A percentile compares a stretch with the other conserved stretches of the same genome.
Evolutionary conservation across 345 rosid genomes (phyloP).

Genomic region (Moricandia arvensis): DNA sequence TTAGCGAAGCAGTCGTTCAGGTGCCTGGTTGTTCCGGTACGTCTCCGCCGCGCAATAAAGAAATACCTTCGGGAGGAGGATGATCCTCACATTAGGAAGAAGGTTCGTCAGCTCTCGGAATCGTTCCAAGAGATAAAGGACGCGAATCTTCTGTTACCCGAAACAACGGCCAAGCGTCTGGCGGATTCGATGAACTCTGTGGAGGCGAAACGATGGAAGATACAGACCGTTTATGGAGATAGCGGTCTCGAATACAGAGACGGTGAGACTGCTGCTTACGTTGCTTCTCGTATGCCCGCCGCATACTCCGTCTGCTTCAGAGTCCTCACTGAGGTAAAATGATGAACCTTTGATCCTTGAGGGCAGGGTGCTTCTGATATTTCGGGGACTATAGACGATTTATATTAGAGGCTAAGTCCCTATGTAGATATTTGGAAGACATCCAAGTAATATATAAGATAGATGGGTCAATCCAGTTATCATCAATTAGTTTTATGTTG

Average conservation of each 20-base stretch:
- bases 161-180: constrained; percentile 60
- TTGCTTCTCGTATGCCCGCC: constrained; percentile 97
- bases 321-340: constrained; percentile 58
- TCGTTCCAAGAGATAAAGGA: constrained; percentile 71
- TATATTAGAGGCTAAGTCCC: too few relatives aligned
- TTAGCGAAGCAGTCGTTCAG: constrained; percentile 73
- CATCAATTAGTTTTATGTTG: too few relatives aligned
- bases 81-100: constrained; percentile 78
- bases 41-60: constrained; percentile 89
- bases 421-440: too few relatives aligned
- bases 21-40: constrained; percentile 68
- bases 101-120: constrained; percentile 66
- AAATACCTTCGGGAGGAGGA: constrained; percentile 78
- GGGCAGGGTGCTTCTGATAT: too few relatives aligned
- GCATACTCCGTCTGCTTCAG: constrained; percentile 83
- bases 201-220: constrained; percentile 85
- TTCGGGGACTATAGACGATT: too few relatives aligned
- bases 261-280: constrained; percentile 82
- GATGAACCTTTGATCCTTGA: too few relatives aligned
- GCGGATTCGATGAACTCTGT: constrained; percentile 79
- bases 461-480: too few relatives aligned
- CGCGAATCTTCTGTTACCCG: constrained; percentile 50
- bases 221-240: constrained; percentile 79
- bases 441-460: too few relatives aligned
- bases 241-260: constrained; percentile 74